Conservation (phyloP, 176 grass and related monocot species). For the Raddia guianensis region DNA sequence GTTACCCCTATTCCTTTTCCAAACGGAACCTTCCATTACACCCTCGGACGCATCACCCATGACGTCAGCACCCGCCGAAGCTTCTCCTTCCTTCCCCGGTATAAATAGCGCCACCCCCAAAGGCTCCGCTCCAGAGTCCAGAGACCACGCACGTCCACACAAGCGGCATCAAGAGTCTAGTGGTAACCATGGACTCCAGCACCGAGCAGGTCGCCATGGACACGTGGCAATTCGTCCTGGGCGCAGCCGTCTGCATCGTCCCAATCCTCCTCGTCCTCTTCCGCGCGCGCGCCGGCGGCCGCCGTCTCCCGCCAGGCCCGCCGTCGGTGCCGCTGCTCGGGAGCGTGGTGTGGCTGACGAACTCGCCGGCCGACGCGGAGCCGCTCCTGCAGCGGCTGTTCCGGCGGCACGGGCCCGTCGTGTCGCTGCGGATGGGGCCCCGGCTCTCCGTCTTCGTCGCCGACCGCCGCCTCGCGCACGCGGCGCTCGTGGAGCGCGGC, state of each 20-base stretch:
- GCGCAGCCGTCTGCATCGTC: constrained; percentile 25
- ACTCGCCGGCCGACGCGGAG: constrained; percentile 28
- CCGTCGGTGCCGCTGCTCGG: constrained; percentile 48
- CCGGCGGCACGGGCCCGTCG: constrained; percentile 40
- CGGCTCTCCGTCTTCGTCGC: constrained; percentile 47
- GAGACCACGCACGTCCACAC: neutral
- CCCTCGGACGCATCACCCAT: neutral
- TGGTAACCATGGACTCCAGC: neutral
- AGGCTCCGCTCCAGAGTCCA: neutral
- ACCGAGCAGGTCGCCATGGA: constrained; percentile 10
- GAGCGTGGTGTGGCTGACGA: constrained; percentile 46
- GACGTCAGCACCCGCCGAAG: neutral
- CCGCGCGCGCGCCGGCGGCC: neutral
- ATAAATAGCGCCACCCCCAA: neutral
- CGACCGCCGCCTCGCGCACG: constrained; percentile 52
- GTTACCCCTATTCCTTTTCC: neutral
- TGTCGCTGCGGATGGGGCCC: constrained; percentile 50
- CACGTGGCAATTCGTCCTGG: constrained; percentile 9
- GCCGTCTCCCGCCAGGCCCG: constrained; percentile 55
- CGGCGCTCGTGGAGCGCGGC: constrained; percentile 52
- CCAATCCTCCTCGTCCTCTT: neutral
- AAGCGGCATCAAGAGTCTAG: neutral
- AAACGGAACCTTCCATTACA: neutral
- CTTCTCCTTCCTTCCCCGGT: neutral
- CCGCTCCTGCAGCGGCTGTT: constrained; percentile 50